Conservation (phyloP, 495 filamentous ascomycete genomes). For the Viridothelium virens region DNA sequence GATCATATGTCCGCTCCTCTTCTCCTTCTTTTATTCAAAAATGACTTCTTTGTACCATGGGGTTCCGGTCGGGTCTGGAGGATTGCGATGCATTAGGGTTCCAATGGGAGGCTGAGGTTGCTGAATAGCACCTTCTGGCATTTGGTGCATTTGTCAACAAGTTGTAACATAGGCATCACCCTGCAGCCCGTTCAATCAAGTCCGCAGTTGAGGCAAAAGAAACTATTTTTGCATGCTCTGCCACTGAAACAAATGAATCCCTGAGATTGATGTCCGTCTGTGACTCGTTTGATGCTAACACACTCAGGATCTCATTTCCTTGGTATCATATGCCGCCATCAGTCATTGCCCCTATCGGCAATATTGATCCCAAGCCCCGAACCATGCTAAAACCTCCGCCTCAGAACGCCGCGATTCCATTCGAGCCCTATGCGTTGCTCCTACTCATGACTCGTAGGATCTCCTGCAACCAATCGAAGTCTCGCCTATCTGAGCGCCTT, state of each 20-base stretch:
- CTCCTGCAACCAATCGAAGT: background rate
- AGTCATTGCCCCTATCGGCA: no score
- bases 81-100: background rate
- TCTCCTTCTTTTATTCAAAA: background rate
- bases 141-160: background rate
- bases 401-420: no score
- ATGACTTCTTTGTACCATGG: background rate
- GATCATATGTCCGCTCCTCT: background rate
- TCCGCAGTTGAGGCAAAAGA: background rate
- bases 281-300: background rate
- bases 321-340: background rate
- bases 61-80: background rate
- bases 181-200: background rate
- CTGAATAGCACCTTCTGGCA: background rate
- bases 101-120: background rate
- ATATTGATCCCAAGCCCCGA: no score
- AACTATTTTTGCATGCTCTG: background rate
- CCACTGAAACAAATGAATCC: background rate
- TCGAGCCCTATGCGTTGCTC: no score
- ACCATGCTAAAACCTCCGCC: no score
- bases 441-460: background rate
- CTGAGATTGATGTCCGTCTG: background rate
- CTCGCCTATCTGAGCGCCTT: constrained; percentile 51
- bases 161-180: background rate
- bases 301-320: background rate